Percentiles rank a stretch among this genome's conserved stretches.
Evolutionary conservation across 2,329 filamentous ascomycete genomes (phyloP).

Genomic region (Fusarium sp.): DNA sequence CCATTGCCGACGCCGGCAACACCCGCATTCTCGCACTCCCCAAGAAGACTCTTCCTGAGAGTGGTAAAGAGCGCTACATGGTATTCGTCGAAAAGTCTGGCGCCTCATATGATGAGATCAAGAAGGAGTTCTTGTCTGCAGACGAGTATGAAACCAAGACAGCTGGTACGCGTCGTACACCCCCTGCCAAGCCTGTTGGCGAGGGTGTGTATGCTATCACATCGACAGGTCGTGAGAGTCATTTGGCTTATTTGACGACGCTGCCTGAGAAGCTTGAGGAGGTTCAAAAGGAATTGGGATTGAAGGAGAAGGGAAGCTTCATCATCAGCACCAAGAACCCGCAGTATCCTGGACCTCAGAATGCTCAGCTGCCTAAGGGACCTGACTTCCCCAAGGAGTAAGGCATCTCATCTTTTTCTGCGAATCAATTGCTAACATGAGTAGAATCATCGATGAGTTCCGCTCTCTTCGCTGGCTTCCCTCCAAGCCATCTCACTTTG

Average conservation of each 20-base stretch:
- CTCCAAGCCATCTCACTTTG: constrained; percentile 76
- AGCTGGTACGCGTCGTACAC: constrained; percentile 72
- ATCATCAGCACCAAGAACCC: constrained; percentile 86
- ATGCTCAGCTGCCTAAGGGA: constrained; percentile 70
- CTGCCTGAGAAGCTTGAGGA: constrained; percentile 76
- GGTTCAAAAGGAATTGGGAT: constrained; percentile 79
- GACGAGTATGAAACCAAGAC: constrained; percentile 82
- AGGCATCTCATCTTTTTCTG: constrained; percentile 43
- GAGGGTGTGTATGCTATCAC: constrained; percentile 90
- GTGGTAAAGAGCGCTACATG: constrained; percentile 77
- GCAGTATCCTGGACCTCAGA: constrained; percentile 72
- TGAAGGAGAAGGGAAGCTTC: constrained; percentile 79
- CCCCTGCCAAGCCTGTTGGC: constrained; percentile 79
- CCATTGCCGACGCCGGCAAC: constrained; percentile 65
- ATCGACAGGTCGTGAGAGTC: constrained; percentile 75
- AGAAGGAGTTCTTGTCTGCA: constrained; percentile 75
- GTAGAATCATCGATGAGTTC: constrained; percentile 78
- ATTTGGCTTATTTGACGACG: constrained; percentile 84
- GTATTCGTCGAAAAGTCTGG: constrained; percentile 84
- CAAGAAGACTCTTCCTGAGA: constrained; percentile 84
- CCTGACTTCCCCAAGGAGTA: constrained; percentile 79
- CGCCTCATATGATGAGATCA: constrained; percentile 74
- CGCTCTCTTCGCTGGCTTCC: constrained; percentile 78
- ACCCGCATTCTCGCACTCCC: constrained; percentile 81
- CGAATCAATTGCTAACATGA: background rate